phyloP scores from a whole-genome alignment of 192 early-diverging fungal species.

The Ramicandelaber brevisporus region DNA sequence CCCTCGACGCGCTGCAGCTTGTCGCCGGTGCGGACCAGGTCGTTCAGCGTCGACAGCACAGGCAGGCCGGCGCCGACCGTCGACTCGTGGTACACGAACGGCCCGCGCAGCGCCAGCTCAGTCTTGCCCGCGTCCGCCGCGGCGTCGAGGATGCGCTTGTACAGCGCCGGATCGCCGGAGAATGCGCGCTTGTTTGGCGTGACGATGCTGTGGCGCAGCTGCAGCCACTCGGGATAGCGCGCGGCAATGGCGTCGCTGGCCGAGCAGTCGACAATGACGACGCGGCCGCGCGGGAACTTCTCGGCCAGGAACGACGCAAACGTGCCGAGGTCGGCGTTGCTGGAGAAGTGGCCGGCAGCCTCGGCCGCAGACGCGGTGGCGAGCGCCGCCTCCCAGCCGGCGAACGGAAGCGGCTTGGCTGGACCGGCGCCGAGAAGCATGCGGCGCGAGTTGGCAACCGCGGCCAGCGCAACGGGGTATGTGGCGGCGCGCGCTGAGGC shows the following conservation, averaged over 20 bases:
- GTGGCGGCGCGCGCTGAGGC: slow-evolving; percentile 13
- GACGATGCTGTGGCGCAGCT: slow-evolving; percentile 56
- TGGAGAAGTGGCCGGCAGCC: no score
- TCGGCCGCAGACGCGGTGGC: slow-evolving; percentile 6
- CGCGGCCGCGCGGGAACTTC: slow-evolving; percentile 18
- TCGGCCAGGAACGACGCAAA: slow-evolving; percentile 28
- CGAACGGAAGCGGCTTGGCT: slow-evolving; percentile 15
- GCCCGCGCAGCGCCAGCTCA: slow-evolving; percentile 11
- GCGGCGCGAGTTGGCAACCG: slow-evolving; percentile 48
- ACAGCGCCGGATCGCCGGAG: slow-evolving; percentile 43
- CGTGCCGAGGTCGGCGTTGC: slow-evolving; percentile 15
- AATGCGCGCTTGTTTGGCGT: slow-evolving; percentile 99
- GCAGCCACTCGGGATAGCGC: slow-evolving; percentile 63
- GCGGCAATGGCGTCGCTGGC: slow-evolving; percentile 48
- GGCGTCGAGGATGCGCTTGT: slow-evolving; percentile 38
- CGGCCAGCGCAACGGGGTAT: slow-evolving; percentile 39
- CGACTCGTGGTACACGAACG: slow-evolving; percentile 70
- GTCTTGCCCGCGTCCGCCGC: slow-evolving; percentile 8
- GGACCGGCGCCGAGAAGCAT: slow-evolving; percentile 27
- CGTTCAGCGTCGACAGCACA: slow-evolving; percentile 69
- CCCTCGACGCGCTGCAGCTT: slow-evolving; percentile 83
- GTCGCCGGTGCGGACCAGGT: slow-evolving; percentile 79
- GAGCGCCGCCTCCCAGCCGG: slow-evolving; percentile 20
- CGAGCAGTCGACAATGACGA: slow-evolving; percentile 81
- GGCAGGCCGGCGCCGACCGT: slow-evolving; percentile 96